Conservation (phyloP, 768 basidiomycete genomes). For the Leccinum broughii region DNA sequence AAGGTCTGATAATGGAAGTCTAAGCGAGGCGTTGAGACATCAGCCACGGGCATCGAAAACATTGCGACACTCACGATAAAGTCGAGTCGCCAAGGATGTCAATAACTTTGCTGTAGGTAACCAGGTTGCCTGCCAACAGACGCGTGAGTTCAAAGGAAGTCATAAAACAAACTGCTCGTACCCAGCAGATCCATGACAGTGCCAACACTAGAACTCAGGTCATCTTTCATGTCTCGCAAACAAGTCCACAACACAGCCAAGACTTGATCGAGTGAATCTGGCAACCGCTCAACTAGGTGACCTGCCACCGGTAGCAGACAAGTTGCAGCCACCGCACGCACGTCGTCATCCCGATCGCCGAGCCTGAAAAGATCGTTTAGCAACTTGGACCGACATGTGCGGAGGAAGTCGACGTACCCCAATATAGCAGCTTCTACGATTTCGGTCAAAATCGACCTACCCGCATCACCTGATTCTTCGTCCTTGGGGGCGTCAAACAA, state of each 20-base stretch:
- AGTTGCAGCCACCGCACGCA: conserved; percentile 91
- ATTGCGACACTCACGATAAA: conserved; percentile 60
- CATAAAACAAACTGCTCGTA: conserved; percentile 33
- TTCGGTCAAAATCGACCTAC: conserved; percentile 63
- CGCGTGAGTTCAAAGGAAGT: conserved; percentile 4
- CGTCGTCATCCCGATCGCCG: conserved; percentile 91
- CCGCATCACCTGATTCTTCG: conserved; percentile 39
- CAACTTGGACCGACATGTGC: neutral
- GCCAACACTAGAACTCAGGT: conserved; percentile 93
- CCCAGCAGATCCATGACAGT: conserved; percentile 98
- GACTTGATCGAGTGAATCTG: conserved; percentile 69
- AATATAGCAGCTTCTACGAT: conserved; percentile 90
- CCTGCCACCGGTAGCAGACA: conserved; percentile 87
- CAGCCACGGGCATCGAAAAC: conserved; percentile 3
- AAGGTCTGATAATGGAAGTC: conserved; percentile 77
- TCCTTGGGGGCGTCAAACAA: conserved; percentile 53
- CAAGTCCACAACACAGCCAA: conserved; percentile 90
- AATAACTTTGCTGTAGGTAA: conserved; percentile 77
- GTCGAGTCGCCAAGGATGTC: conserved; percentile 65
- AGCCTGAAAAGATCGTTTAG: conserved; percentile 52
- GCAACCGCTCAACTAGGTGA: conserved; percentile 74
- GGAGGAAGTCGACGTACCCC: conserved; percentile 51
- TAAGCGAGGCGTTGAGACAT: conserved; percentile 29
- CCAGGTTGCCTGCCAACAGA: conserved; percentile 65
- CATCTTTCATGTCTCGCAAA: conserved; percentile 91